Base-by-base conservation (phyloP, 31 red algal species). In the Endocladia muricata region DNA sequence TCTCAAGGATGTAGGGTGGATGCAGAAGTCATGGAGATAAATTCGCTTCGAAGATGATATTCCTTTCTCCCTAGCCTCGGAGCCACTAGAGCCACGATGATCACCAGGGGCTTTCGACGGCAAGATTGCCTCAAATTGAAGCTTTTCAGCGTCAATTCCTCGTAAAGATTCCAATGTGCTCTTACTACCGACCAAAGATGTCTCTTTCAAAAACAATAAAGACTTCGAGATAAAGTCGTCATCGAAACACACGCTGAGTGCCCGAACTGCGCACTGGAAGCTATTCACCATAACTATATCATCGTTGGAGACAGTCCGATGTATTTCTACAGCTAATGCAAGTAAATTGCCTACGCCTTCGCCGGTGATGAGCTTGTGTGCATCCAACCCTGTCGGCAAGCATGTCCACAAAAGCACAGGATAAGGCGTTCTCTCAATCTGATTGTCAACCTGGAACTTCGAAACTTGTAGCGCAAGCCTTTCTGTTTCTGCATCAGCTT, bases 361-460 rank as follows among this genome's bases (percentile, higher is more conserved):
- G 7, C 21, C 19, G 35, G 23, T 49, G n/a, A n/a, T n/a, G n/a
- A n/a, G n/a, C n/a, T n/a, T n/a, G n/a, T n/a, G n/a, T n/a, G n/a
- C n/a, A 44, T 15, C 36, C 5, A 21, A 49, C 43, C 17, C 5
- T 48, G 74, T 47, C 4, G 73, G 52, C 2, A 59, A 66, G 1
- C 76, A 55, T 9, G 71, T 72, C 73, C 82, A 91, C 9, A 91
- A 64, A 33, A 91, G 42, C 15, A 96, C 93, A 5, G 87, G 87
- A 49, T 85, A 96, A 15, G 67, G 59, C 22, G 93, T 81, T 55
- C 70, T 59, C 21, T 69, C 57, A 36, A 91, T 51, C 65, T 91
- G 87, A 39, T 96, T 96, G 54, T 96, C 93, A 28, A 96, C 49
- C 61, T 96, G 93, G 47, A 91, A 65, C 21, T 73, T 67, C 36